Base-by-base conservation (phyloP, 805 yeast genomes). In the Zygoascus biomembranicola region DNA sequence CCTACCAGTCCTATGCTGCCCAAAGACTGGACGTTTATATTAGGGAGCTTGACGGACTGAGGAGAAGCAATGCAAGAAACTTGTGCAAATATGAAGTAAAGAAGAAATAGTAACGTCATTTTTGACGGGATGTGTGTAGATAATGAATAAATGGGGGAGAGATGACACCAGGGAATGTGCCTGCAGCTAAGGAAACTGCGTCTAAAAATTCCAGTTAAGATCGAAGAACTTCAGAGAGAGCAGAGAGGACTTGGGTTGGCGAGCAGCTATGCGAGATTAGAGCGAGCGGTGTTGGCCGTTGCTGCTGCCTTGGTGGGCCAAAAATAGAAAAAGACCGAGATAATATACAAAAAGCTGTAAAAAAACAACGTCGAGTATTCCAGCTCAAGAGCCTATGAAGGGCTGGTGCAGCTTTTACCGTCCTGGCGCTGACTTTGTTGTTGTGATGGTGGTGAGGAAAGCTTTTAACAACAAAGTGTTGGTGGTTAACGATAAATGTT, bases 1-100 rank as follows among this genome's bases (percentile, higher is more conserved):
- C 78, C 78, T 10, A 71, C 62, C 18, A 68, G 51, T 26, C 66
- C 70, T 32, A 68, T 57, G 28, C 59, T 54, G 20, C 72, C 72
- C 16, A 66, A 55, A 20, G 51, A 45, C 9, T 54, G 49, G 20
- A 55, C 47, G 51, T 62, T 56, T 23, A 64, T 54, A 4, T 56
- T 35, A 6, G 68, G 68, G 28, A 56, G 55, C 20, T 39, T 47
- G 28, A 63, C 63, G 9, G 56, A 41, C 47, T 63, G 60, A 13
- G 53, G 52, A 31, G 49, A 26, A n/a, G 49, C 18, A 13, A n/a
- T 42, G 20, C 26, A 16, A 10, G 44, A 14, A 19, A 42, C 20
- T 18, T 18, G 20, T 5, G 16, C 20, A 19, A 19, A 16, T 42
- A 42, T 42, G 8, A 19, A 19, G 13, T 14, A 42, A 18, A 42